Evolutionary conservation across 768 basidiomycete species (phyloP).

Genomic region (Astraeus odoratus): DNA sequence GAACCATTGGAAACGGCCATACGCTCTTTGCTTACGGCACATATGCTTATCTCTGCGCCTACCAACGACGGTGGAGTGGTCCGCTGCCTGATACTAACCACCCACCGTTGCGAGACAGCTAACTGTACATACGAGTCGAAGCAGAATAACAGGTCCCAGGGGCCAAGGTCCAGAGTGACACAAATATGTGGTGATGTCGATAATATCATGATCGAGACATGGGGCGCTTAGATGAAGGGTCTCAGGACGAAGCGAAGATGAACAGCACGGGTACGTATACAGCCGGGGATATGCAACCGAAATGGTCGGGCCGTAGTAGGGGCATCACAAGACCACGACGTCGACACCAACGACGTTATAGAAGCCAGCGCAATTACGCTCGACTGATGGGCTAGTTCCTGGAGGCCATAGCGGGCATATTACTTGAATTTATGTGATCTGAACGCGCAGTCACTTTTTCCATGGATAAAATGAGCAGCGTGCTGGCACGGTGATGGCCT

Average conservation of each 20-base stretch:
- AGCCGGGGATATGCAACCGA: constrained; percentile 6
- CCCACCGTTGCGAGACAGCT: no score
- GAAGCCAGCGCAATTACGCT: constrained; percentile 21
- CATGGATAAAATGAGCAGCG: background rate
- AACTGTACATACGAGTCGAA: no score
- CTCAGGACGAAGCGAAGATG: constrained; percentile 3
- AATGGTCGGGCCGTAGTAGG: constrained; percentile 10
- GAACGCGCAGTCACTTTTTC: no score
- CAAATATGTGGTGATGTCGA: no score
- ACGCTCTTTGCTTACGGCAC: constrained; percentile 7
- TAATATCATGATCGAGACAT: no score
- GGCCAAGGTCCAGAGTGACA: no score
- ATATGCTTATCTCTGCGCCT: constrained; percentile 12
- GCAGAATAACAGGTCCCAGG: background rate
- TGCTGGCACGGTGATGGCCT: background rate
- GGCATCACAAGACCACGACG: constrained; percentile 19
- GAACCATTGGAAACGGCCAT: background rate
- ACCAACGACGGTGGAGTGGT: background rate
- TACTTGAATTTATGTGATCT: constrained; percentile 5
- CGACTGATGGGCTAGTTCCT: constrained; percentile 12
- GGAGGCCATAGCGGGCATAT: constrained; percentile 11
- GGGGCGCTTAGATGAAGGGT: constrained; percentile 1
- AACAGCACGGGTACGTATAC: background rate
- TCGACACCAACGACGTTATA: constrained; percentile 14
- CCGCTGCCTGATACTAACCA: background rate